Conservation (phyloP, 163 green algal genomes). For the Smithsoniella earleae region DNA sequence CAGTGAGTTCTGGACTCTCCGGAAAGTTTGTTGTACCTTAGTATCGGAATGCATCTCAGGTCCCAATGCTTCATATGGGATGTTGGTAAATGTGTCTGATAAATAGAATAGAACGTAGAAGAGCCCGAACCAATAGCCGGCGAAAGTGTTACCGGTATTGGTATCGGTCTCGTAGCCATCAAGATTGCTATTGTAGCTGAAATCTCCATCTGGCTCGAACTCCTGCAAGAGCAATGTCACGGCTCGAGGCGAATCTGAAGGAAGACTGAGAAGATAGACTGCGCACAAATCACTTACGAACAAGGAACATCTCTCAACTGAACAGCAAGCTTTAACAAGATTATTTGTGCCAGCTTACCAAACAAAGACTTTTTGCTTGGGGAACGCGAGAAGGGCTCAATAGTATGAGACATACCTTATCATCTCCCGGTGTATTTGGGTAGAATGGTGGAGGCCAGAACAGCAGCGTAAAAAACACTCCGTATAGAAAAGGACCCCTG, state of each 20-base stretch:
- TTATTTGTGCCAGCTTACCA: no score
- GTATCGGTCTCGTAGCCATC: neutral
- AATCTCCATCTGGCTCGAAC: neutral
- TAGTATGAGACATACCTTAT: no score
- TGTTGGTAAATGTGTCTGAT: conserved; percentile 35
- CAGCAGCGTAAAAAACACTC: conserved; percentile 34
- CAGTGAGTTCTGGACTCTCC: no score
- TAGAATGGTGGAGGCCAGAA: conserved; percentile 30
- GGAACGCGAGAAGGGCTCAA: no score
- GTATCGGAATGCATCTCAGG: conserved; percentile 35
- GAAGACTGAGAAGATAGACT: no score
- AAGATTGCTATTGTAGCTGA: conserved; percentile 25
- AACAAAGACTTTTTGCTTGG: no score
- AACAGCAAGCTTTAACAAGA: no score
- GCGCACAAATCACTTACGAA: no score
- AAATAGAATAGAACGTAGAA: conserved; percentile 41
- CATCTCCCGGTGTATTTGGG: neutral
- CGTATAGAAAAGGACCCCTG: conserved; percentile 11
- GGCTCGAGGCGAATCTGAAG: no score
- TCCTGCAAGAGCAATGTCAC: conserved; percentile 20
- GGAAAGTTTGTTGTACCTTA: no score
- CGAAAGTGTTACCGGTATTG: neutral
- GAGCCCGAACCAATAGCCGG: conserved; percentile 36
- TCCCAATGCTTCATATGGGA: conserved; percentile 40
- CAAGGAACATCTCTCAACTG: no score